phyloP scores from a whole-genome alignment of 495 filamentous ascomycete genomes.

The Opeltia flavorubescens region DNA sequence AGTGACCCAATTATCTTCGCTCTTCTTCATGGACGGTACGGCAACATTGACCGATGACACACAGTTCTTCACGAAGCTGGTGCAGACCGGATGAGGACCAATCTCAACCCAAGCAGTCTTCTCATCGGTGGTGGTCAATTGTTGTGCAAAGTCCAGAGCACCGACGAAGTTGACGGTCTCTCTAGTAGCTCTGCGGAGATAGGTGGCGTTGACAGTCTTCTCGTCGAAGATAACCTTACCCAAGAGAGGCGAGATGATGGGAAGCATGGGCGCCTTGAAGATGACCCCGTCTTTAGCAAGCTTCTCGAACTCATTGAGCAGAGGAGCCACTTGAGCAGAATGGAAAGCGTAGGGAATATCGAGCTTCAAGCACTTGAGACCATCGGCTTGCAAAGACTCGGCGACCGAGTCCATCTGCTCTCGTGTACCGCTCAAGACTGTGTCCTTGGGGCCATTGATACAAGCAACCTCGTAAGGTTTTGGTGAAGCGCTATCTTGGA shows the following conservation, averaged over 20 bases:
- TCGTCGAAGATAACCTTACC: constrained; percentile 8
- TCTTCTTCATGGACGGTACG: constrained; percentile 8
- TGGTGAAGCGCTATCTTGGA: constrained; percentile 2
- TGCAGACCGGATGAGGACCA: constrained; percentile 13
- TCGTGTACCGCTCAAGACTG: constrained; percentile 20
- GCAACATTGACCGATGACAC: constrained; percentile 22
- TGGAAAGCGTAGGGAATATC: constrained; percentile 53
- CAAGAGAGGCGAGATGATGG: constrained; percentile 55
- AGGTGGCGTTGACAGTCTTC: constrained; percentile 6
- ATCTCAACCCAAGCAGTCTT: constrained; percentile 13
- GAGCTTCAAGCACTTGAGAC: constrained; percentile 12
- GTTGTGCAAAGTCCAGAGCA: constrained; percentile 9
- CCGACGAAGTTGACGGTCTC: constrained; percentile 11
- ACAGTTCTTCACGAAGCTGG: constrained; percentile 27
- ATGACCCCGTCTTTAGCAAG: constrained; percentile 33
- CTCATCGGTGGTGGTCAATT: constrained; percentile 2
- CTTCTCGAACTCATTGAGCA: constrained; percentile 46
- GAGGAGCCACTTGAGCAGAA: constrained; percentile 54
- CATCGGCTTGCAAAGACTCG: constrained; percentile 6
- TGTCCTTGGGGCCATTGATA: constrained; percentile 21
- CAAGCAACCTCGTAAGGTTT: constrained; percentile 22
- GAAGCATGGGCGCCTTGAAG: constrained; percentile 45
- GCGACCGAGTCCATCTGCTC: constrained; percentile 11
- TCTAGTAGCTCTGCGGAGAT: constrained; percentile 11
- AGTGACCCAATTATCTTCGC: constrained; percentile 33